Conservation (phyloP, 2,329 filamentous ascomycete genomes). For the Onygena corvina region DNA sequence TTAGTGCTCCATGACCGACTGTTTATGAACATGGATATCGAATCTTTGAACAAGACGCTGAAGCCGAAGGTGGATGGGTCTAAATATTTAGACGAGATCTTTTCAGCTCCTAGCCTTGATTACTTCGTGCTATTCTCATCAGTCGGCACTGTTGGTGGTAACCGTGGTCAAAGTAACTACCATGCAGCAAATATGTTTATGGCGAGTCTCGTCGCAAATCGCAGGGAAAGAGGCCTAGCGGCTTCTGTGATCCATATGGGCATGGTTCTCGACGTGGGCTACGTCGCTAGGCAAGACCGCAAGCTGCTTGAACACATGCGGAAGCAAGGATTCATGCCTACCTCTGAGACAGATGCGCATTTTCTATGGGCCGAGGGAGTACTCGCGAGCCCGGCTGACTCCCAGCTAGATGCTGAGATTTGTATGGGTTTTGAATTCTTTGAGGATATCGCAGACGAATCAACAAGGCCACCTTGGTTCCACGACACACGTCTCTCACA, state of each 20-base stretch:
- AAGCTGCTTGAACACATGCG: neutral
- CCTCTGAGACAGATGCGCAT: constrained; percentile 41
- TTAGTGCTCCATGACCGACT: constrained; percentile 28
- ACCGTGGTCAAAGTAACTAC: constrained; percentile 29
- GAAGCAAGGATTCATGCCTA: neutral
- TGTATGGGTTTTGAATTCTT: neutral
- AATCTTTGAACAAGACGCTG: constrained; percentile 23
- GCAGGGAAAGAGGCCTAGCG: constrained; percentile 7
- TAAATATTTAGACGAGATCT: constrained; percentile 16
- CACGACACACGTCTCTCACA: too few species aligned
- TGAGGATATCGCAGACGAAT: too few species aligned
- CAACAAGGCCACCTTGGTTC: too few species aligned
- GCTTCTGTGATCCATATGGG: constrained; percentile 10
- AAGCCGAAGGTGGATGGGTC: constrained; percentile 33
- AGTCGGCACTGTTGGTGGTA: constrained; percentile 20
- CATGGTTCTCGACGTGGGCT: constrained; percentile 5
- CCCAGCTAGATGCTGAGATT: neutral
- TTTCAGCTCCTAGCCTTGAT: constrained; percentile 5
- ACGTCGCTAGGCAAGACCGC: constrained; percentile 9
- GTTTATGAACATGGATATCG: constrained; percentile 25
- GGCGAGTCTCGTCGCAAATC: constrained; percentile 20
- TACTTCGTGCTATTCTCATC: constrained; percentile 18
- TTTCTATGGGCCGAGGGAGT: constrained; percentile 44
- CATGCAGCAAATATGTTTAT: constrained; percentile 37
- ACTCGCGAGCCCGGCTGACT: constrained; percentile 28